phyloP scores from a whole-genome alignment of 352 stramenopile species.

The Globisporangium lucens region DNA sequence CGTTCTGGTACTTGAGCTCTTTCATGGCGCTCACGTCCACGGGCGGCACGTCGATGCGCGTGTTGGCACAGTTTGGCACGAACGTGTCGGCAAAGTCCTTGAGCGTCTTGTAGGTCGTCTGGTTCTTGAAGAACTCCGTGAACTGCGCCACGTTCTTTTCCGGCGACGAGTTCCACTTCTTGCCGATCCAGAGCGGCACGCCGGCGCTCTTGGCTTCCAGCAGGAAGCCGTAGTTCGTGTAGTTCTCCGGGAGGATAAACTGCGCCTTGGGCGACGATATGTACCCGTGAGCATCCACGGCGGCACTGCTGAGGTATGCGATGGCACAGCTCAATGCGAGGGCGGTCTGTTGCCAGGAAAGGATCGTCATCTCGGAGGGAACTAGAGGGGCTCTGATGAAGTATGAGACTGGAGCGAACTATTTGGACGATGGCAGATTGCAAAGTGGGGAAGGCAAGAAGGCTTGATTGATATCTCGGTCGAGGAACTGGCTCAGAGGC shows the following conservation, averaged over 20 bases:
- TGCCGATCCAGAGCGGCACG: constrained; percentile 5
- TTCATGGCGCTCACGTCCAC: constrained; percentile 35
- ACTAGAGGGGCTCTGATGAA: no score
- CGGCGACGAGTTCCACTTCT: constrained; percentile 18
- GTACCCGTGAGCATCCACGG: constrained; percentile 5
- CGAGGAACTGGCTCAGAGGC: background rate
- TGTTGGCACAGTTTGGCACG: constrained; percentile 26
- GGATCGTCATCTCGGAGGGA: background rate
- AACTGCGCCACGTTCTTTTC: constrained; percentile 1
- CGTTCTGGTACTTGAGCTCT: constrained; percentile 47
- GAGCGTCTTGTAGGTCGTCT: constrained; percentile 21
- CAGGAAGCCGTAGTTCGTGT: constrained; percentile 2
- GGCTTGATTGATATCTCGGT: background rate
- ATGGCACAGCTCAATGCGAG: background rate
- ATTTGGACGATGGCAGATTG: background rate
- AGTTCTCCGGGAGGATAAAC: background rate
- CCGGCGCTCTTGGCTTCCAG: background rate
- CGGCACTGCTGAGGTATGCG: background rate
- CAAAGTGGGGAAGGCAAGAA: background rate
- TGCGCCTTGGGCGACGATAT: constrained; percentile 3
- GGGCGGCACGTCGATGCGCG: constrained; percentile 17
- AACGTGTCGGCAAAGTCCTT: constrained; percentile 30
- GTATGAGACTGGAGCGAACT: background rate
- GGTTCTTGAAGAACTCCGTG: constrained; percentile 7
- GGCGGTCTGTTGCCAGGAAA: background rate